These are phyloP conservation scores for Neurospora africana DNA, from an alignment of 495 filamentous ascomycete genomes.

Conservation along the genomic window DNA sequence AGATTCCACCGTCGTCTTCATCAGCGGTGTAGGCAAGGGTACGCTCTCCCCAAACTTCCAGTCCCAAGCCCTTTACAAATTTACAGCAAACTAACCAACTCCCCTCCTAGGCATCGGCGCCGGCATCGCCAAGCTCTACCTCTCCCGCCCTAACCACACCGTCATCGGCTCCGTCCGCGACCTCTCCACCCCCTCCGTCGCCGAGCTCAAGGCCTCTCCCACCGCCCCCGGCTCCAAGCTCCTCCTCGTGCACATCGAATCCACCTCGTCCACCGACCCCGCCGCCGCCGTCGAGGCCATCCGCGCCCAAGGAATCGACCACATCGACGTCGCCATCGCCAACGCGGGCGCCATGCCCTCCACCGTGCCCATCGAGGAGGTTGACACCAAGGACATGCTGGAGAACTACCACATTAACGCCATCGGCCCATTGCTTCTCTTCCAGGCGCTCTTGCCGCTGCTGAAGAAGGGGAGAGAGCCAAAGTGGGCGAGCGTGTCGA, in stretches of 20 bases:
- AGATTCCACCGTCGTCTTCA: constrained; percentile 7
- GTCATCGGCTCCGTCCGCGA: constrained; percentile 20
- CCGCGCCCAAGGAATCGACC: constrained; percentile 1
- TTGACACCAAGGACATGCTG: constrained; percentile 1
- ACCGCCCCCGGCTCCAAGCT: constrained; percentile 7
- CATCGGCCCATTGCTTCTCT: constrained; percentile 11
- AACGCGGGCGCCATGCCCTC: constrained; percentile 12
- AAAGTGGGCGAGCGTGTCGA: constrained; percentile 12
- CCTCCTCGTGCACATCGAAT: constrained; percentile 12
- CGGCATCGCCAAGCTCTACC: constrained; percentile 11
- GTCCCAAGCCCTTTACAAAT: too few species aligned
- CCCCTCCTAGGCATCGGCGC: constrained; percentile 10
- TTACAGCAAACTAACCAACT: too few species aligned
- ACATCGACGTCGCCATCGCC: constrained; percentile 16
- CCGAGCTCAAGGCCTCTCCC: constrained; percentile 9
- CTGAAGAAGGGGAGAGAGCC: constrained; percentile 8
- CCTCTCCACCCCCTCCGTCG: constrained; percentile 2
- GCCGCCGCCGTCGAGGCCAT: constrained; percentile 5
- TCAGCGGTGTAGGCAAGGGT: constrained; percentile 12
- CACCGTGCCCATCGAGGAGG: constrained; percentile 10
- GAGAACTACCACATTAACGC: constrained; percentile 9
- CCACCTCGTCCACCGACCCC: constrained; percentile 5
- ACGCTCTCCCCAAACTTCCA: too few species aligned
- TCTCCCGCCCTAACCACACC: constrained; percentile 17
- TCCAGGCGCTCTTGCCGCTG: constrained; percentile 7